Evolutionary conservation across 1,284 basidiomycete species (phyloP).

Genomic region (Austroboletus novae-zelandiae): DNA sequence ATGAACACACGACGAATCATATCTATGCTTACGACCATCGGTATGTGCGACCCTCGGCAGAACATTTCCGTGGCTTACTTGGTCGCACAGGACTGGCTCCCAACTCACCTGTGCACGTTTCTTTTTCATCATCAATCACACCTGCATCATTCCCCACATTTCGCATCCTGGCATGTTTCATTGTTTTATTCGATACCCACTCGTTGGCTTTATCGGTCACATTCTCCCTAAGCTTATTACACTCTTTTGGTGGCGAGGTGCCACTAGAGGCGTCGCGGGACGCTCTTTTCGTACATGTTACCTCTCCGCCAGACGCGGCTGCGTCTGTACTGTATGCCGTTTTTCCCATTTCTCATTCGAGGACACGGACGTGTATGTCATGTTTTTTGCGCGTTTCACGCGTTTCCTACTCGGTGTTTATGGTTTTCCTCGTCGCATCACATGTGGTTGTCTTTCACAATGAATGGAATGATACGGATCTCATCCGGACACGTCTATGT

Average conservation of each 20-base stretch:
- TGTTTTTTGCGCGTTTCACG: conserved; percentile 2
- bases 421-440: not conserved
- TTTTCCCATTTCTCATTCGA: not conserved
- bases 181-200: conserved; percentile 9
- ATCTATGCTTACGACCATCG: conserved; percentile 12
- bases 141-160: conserved; percentile 7
- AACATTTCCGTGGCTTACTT: not conserved
- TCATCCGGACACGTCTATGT: conserved; percentile 3
- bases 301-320: not conserved
- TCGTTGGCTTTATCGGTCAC: conserved; percentile 6
- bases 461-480: conserved; percentile 8
- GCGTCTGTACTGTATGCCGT: conserved; percentile 7
- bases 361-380: conserved; percentile 11
- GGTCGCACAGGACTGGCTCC: conserved; percentile 23
- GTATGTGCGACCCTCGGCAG: conserved; percentile 10
- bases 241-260: conserved; percentile 6
- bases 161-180: conserved; percentile 17
- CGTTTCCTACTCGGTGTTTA: not conserved
- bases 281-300: conserved; percentile 7
- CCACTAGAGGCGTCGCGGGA: conserved; percentile 11
- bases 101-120: conserved; percentile 16
- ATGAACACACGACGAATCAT: conserved; percentile 3
- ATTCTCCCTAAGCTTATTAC: conserved; percentile 10
- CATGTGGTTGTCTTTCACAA: not conserved
- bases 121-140: conserved; percentile 10